A percentile compares a stretch with the other conserved stretches of the same genome.
These are phyloP conservation scores for Vigna angularis DNA, from an alignment of 306 rosid genomes.

Conservation along the genomic window DNA sequence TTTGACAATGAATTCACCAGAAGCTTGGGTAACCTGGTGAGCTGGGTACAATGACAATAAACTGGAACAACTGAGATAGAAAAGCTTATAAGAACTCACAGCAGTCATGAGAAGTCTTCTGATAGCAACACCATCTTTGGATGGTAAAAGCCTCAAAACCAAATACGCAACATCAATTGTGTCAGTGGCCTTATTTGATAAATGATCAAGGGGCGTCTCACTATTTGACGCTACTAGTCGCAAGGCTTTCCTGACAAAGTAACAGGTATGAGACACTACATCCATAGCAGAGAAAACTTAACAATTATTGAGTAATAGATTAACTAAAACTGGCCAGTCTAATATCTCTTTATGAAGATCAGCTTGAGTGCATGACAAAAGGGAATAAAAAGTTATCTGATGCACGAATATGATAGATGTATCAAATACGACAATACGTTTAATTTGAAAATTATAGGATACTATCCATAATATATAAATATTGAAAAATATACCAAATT, in stretches of 20 bases:
- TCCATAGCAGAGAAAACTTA: neutral
- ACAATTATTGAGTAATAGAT: constrained; percentile 34
- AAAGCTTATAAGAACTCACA: constrained; percentile 61
- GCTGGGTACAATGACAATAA: constrained; percentile 1
- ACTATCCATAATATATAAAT: too few relatives aligned
- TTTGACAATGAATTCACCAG: constrained; percentile 18
- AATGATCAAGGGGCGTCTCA: constrained; percentile 52
- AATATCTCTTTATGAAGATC: neutral
- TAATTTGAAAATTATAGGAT: too few relatives aligned
- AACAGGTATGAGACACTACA: constrained; percentile 37
- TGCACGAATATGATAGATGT: too few relatives aligned
- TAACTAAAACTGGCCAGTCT: constrained; percentile 33
- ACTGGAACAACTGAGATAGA: neutral
- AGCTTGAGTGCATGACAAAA: constrained; percentile 3
- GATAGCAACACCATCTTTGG: constrained; percentile 84
- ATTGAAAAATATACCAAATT: too few relatives aligned
- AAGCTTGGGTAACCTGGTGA: neutral
- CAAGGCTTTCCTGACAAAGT: constrained; percentile 77
- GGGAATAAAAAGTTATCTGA: neutral
- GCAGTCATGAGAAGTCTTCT: constrained; percentile 97
- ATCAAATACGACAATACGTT: too few relatives aligned
- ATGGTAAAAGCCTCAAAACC: constrained; percentile 75
- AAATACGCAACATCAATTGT: constrained; percentile 68
- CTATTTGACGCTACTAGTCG: constrained; percentile 52
- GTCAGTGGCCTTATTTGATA: constrained; percentile 49